Evolutionary conservation across 2,329 filamentous ascomycete species (phyloP).

Genomic region (Aschersonia sp.): DNA sequence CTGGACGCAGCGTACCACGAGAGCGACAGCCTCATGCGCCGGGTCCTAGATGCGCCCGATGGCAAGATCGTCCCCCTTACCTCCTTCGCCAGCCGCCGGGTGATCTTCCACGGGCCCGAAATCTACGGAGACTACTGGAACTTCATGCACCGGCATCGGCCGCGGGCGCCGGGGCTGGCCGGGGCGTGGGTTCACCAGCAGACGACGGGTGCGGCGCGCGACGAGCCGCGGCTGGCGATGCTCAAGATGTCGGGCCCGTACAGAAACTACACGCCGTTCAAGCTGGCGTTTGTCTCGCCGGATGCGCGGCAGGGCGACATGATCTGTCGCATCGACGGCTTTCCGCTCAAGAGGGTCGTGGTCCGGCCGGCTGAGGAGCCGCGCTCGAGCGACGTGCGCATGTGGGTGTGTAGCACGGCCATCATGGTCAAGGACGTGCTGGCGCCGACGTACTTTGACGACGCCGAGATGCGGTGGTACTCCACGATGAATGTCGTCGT

Average conservation of each 20-base stretch:
- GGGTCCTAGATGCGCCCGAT: slow-evolving; percentile 2
- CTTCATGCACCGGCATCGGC: slow-evolving; percentile 2
- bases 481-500: not conserved
- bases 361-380: slow-evolving; percentile 2
- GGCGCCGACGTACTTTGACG: slow-evolving; percentile 1
- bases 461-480: not conserved
- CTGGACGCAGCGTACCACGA: slow-evolving; percentile 4
- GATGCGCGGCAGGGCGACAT: slow-evolving; percentile 4
- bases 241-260: not conserved
- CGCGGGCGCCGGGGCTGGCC: slow-evolving; percentile 1
- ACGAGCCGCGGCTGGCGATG: slow-evolving; percentile 5
- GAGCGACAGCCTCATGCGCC: slow-evolving; percentile 4
- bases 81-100: slow-evolving; percentile 1
- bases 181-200: slow-evolving; percentile 2
- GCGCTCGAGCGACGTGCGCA: slow-evolving; percentile 2
- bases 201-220: not conserved
- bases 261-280: slow-evolving; percentile 1
- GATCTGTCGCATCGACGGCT: slow-evolving; percentile 3
- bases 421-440: slow-evolving; percentile 4
- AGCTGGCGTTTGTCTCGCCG: slow-evolving; percentile 5
- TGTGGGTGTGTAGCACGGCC: slow-evolving; percentile 5
- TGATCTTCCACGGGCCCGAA: slow-evolving; percentile 2
- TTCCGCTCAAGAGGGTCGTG: slow-evolving; percentile 5
- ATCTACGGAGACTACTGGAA: slow-evolving; percentile 3
- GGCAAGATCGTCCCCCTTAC: not conserved